Evolutionary conservation across 2,329 filamentous ascomycete genomes (phyloP), one percentile per base, ranked within the genome.

Genomic region (Claviceps sp.): DNA sequence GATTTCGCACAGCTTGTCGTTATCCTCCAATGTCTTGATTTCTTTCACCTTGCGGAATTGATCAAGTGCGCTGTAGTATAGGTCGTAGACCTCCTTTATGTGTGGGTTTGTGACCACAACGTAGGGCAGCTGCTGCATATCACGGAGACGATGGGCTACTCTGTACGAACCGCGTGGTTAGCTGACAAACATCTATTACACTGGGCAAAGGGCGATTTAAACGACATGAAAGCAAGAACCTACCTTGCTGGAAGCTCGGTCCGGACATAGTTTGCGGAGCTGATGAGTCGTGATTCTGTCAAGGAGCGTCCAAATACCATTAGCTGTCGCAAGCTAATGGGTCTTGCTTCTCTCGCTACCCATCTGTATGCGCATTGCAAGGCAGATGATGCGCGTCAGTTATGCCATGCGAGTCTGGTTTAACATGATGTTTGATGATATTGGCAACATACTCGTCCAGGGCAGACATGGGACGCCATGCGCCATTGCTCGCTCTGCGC

Each of bases 11-110:
- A 95, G 85, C 44, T 69, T 73, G 58, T 96, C 89, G 65, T 98
- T 98, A 61, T 97, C 91, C 37, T 95, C 86, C 38, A 95, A 71
- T 0, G 82, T 86, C 61, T 85, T 84, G 59, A 98, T 82, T 63
- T 95, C 88, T 49, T 84, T 83, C 42, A 96, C 75, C 58, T 85
- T 85, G 47, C 93, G 86, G 57, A 97, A 86, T 50, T 76, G 82
- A 65, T 98, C 93, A 61, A 98, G 98, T n/a, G 93, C 91, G 58
- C 84, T 83, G 70, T 96, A 95, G 73, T 98, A 98, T 6, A 96
- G 77, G 65, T 97, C 88, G 70, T 98, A 98, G 37, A 97, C 93
- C 58, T 94, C 84, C 64, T 86, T 88, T 56, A 98, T 86, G 67
- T 98, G 88, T 6, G 82, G 82, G 62, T 98, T 98, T n/a, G 87